Evolutionary conservation across 2,329 filamentous ascomycete species (phyloP).

Genomic region (Ceratocystis papillata): DNA sequence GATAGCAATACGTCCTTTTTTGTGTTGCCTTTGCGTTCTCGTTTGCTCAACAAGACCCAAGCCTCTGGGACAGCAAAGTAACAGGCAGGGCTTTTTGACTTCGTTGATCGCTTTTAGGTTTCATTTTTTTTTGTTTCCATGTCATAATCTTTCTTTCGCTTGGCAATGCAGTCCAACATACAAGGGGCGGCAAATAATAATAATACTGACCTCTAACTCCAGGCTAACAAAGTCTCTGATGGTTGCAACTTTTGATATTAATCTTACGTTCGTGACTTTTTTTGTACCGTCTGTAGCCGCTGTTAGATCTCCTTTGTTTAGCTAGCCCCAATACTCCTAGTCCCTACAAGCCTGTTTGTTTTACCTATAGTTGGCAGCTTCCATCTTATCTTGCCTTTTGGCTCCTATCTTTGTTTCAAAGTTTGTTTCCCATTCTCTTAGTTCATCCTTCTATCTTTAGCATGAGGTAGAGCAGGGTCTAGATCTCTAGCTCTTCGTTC

Average conservation of each 20-base stretch:
- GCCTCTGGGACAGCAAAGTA: not conserved
- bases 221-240: not conserved
- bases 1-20: not conserved
- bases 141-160: not conserved
- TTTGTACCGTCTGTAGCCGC: not conserved
- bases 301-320: not conserved
- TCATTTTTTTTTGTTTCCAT: not conserved
- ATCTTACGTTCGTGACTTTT: not conserved
- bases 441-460: not conserved
- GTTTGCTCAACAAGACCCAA: not conserved
- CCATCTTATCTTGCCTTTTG: slow-evolving; percentile 7
- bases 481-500: not conserved
- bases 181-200: not conserved
- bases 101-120: too few species aligned
- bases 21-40: not conserved
- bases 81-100: not conserved
- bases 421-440: not conserved
- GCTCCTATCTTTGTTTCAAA: slow-evolving; percentile 7
- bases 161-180: not conserved
- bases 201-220: too few species aligned
- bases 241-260: not conserved
- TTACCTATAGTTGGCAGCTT: not conserved
- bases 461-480: not conserved
- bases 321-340: not conserved
- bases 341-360: not conserved